These are phyloP conservation scores for Lachnellula arida DNA, from an alignment of 2,329 filamentous ascomycete species.

Conservation along the genomic window DNA sequence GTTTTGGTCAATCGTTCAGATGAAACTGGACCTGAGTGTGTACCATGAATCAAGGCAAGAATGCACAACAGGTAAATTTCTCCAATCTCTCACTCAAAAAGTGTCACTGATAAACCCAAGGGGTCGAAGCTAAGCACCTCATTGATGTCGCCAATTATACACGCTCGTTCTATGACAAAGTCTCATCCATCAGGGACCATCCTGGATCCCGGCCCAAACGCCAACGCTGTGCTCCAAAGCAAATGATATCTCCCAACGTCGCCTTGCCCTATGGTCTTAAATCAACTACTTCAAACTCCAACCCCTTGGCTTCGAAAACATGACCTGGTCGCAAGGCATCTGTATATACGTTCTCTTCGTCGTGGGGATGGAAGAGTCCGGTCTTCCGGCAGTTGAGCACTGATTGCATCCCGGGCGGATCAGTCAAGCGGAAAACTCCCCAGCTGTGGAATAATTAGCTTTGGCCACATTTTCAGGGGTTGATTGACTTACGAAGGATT, in stretches of 20 bases:
- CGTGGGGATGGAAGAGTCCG: conserved; percentile 79
- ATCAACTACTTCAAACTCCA: conserved; percentile 62
- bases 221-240: conserved; percentile 14
- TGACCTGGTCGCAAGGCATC: conserved; percentile 48
- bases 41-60: too few species aligned
- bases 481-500: conserved; percentile 59
- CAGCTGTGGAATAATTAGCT: conserved; percentile 50
- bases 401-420: conserved; percentile 84
- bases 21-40: too few species aligned
- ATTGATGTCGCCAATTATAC: background rate
- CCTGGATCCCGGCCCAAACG: conserved; percentile 2
- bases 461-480: background rate
- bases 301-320: conserved; percentile 51
- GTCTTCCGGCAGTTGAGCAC: conserved; percentile 73
- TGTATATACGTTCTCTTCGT: conserved; percentile 34
- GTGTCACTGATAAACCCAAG: too few species aligned
- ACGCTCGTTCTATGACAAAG: background rate
- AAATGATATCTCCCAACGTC: background rate
- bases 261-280: conserved; percentile 38
- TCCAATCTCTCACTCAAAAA: too few species aligned
- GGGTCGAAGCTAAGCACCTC: background rate
- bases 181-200: background rate
- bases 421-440: conserved; percentile 88
- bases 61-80: too few species aligned
- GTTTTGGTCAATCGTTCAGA: too few species aligned